phyloP scores from a whole-genome alignment of 441 rosid genomes.

The Dalechampia spathulata region DNA sequence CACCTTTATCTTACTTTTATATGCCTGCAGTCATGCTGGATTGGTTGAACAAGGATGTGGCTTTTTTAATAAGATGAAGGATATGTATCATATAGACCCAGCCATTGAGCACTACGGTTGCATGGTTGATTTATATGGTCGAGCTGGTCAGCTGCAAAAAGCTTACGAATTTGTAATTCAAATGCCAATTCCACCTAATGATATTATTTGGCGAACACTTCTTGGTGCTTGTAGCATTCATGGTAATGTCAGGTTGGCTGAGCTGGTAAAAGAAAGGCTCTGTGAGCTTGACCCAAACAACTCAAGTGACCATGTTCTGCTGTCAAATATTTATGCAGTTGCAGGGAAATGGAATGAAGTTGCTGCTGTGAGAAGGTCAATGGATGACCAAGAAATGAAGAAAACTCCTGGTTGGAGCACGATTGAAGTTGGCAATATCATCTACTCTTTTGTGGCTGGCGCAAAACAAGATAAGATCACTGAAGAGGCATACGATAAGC shows the following conservation, averaged over 20 bases:
- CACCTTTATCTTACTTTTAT: slow-evolving; percentile 50
- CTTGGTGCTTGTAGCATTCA: slow-evolving; percentile 83
- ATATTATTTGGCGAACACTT: slow-evolving; percentile 75
- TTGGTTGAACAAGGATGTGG: slow-evolving; percentile 52
- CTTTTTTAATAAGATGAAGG: slow-evolving; percentile 51
- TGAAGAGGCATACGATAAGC: slow-evolving; percentile 59
- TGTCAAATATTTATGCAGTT: slow-evolving; percentile 66
- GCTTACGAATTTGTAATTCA: slow-evolving; percentile 48
- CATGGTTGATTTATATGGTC: slow-evolving; percentile 82
- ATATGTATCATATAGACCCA: slow-evolving; percentile 49
- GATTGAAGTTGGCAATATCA: slow-evolving; percentile 59
- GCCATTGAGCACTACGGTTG: slow-evolving; percentile 75
- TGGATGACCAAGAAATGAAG: slow-evolving; percentile 44
- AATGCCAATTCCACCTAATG: slow-evolving; percentile 61
- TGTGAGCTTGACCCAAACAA: slow-evolving; percentile 53
- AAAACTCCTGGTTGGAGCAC: slow-evolving; percentile 81
- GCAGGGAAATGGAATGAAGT: slow-evolving; percentile 74
- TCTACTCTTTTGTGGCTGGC: slow-evolving; percentile 55
- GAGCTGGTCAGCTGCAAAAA: slow-evolving; percentile 59
- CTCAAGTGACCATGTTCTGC: slow-evolving; percentile 52
- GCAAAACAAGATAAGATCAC: slow-evolving; percentile 30
- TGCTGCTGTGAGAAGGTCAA: slow-evolving; percentile 56
- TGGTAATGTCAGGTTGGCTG: slow-evolving; percentile 56
- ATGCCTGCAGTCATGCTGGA: slow-evolving; percentile 88
- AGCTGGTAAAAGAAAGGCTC: slow-evolving; percentile 47